Evolutionary conservation across 495 filamentous ascomycete genomes (phyloP).

Genomic region (Penicillium coprophilum): DNA sequence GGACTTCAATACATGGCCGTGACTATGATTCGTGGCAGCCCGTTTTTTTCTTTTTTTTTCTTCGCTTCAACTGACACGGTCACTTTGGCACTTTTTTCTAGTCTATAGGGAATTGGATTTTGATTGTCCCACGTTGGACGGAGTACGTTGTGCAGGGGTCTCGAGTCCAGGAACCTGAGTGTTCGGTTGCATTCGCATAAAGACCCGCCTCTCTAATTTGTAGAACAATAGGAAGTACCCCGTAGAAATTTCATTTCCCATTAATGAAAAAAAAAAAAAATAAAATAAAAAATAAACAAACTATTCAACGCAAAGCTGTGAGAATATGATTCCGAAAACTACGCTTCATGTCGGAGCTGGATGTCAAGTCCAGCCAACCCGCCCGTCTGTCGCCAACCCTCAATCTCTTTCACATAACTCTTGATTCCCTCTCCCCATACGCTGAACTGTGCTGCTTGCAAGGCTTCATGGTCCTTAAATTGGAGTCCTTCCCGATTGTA

Average conservation of each 20-base stretch:
- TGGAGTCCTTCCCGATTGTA: slow-evolving; percentile 48
- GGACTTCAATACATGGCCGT: neutral
- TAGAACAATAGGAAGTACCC: neutral
- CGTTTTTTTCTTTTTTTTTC: neutral
- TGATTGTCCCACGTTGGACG: neutral
- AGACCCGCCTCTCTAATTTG: neutral
- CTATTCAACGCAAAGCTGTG: neutral
- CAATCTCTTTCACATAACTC: slow-evolving; percentile 12
- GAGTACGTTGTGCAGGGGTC: neutral
- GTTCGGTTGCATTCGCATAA: neutral
- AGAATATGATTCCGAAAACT: neutral
- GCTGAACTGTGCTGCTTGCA: slow-evolving; percentile 4
- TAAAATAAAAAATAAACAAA: neutral
- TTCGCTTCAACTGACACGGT: neutral
- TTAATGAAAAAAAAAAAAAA: neutral
- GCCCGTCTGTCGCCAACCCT: slow-evolving; percentile 5
- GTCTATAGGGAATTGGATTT: neutral
- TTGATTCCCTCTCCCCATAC: slow-evolving; percentile 23
- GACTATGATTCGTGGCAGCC: neutral
- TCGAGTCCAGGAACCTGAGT: neutral
- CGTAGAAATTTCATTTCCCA: neutral
- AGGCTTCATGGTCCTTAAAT: neutral
- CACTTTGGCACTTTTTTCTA: neutral
- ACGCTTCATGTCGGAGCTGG: neutral
- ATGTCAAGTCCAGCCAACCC: slow-evolving; percentile 7